Percentiles rank a stretch among this genome's conserved stretches.
phyloP scores from a whole-genome alignment of 352 stramenopile genomes.

The Pythium graminicola region DNA sequence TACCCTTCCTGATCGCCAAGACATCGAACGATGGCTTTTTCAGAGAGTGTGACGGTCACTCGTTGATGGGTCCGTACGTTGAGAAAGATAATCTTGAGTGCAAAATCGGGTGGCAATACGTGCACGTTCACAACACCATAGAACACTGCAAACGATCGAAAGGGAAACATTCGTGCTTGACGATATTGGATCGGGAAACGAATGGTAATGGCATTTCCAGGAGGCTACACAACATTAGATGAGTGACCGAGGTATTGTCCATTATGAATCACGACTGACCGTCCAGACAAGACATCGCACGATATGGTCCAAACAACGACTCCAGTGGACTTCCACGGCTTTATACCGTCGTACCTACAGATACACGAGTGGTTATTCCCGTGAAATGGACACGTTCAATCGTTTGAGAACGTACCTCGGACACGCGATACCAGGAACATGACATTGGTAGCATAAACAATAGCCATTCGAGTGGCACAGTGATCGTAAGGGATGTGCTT shows the following conservation, averaged over 20 bases:
- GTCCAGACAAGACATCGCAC: constrained; percentile 25
- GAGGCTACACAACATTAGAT: not conserved
- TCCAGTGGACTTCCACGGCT: constrained; percentile 23
- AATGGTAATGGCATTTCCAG: constrained; percentile 10
- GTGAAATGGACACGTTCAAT: no score
- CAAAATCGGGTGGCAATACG: constrained; percentile 21
- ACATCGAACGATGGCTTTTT: constrained; percentile 12
- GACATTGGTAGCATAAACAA: constrained; percentile 18
- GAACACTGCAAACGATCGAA: constrained; percentile 30
- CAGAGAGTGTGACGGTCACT: constrained; percentile 8
- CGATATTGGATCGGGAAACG: constrained; percentile 31
- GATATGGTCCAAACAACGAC: constrained; percentile 18
- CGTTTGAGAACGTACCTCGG: constrained; percentile 1
- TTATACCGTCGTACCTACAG: constrained; percentile 24
- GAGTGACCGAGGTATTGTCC: not conserved
- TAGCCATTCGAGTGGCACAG: constrained; percentile 19
- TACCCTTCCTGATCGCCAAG: constrained; percentile 8
- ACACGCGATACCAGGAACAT: constrained; percentile 17
- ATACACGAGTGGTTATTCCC: not conserved
- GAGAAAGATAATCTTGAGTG: constrained; percentile 23
- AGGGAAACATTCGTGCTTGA: constrained; percentile 28
- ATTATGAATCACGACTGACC: constrained; percentile 14
- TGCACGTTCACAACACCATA: constrained; percentile 27
- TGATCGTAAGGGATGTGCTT: not conserved
- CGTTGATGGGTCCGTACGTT: constrained; percentile 14